phyloP scores from a whole-genome alignment of 176 grass and related monocot genomes.

The Paspalum vaginatum region DNA sequence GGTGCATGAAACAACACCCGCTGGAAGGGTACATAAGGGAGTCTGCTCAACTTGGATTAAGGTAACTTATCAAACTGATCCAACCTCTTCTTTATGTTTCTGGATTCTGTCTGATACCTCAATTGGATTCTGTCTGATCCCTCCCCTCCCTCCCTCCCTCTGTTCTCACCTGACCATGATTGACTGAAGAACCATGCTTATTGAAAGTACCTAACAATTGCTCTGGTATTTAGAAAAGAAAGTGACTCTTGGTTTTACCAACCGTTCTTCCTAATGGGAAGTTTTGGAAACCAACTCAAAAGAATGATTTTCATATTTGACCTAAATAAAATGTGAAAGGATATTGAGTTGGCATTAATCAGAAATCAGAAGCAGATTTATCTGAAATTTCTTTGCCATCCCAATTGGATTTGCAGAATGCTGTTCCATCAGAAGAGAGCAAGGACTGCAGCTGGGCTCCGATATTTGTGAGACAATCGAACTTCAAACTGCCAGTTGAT shows the following conservation, averaged over 20 bases:
- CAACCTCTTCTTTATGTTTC: not conserved
- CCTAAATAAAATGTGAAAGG: too few relatives aligned
- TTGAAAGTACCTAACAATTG: not conserved
- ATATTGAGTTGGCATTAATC: too few relatives aligned
- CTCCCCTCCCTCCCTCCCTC: slow-evolving; percentile 7
- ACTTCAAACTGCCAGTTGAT: slow-evolving; percentile 84
- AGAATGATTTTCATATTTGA: not conserved
- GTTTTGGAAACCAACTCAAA: not conserved
- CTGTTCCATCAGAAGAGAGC: slow-evolving; percentile 62
- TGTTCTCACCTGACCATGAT: slow-evolving; percentile 6
- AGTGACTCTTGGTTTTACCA: not conserved
- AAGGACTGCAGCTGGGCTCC: slow-evolving; percentile 76
- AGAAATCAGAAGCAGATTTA: not conserved
- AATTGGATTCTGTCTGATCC: not conserved
- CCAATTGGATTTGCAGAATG: slow-evolving; percentile 53
- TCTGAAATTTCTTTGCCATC: slow-evolving; percentile 33
- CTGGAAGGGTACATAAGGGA: slow-evolving; percentile 88
- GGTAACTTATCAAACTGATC: slow-evolving; percentile 43
- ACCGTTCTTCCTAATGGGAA: not conserved
- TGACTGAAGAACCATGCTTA: slow-evolving; percentile 16
- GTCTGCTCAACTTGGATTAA: slow-evolving; percentile 96
- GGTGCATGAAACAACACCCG: slow-evolving; percentile 68
- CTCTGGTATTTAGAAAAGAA: not conserved
- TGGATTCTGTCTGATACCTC: not conserved
- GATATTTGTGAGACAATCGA: slow-evolving; percentile 89